Evolutionary conservation across 495 filamentous ascomycete genomes (phyloP).

Genomic region (Geopyxis carbonaria): DNA sequence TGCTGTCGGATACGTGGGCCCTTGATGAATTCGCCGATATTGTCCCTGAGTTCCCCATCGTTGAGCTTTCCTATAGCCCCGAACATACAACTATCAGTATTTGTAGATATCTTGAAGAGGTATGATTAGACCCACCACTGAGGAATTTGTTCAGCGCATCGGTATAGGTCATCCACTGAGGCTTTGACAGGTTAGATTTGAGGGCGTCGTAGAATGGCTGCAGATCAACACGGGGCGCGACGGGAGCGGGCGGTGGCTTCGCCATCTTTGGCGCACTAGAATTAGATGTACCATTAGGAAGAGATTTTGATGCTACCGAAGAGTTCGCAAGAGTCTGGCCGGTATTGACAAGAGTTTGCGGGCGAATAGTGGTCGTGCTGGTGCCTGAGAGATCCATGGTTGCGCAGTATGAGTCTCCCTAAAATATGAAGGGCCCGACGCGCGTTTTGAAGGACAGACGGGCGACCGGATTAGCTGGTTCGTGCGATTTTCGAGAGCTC

Average conservation of each 20-base stretch:
- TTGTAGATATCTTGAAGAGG: conserved; percentile 9
- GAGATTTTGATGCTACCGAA: too few species aligned
- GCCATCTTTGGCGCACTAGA: conserved; percentile 3
- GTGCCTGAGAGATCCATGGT: too few species aligned
- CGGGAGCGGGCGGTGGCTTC: conserved; percentile 18
- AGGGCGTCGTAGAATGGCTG: conserved; percentile 78
- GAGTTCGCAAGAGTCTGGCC: too few species aligned
- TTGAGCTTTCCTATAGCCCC: conserved; percentile 52
- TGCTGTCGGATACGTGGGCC: conserved; percentile 65
- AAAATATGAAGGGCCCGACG: too few species aligned
- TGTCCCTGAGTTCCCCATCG: conserved; percentile 62
- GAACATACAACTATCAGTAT: not conserved
- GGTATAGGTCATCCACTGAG: conserved; percentile 81
- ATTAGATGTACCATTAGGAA: conserved; percentile 12
- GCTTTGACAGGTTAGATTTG: conserved; percentile 55
- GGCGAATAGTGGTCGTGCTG: too few species aligned
- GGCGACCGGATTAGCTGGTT: too few species aligned
- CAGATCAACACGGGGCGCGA: conserved; percentile 64
- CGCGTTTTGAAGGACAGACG: too few species aligned
- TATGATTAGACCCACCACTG: conserved; percentile 42
- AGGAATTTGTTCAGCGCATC: conserved; percentile 63
- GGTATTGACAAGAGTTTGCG: too few species aligned
- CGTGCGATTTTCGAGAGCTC: too few species aligned
- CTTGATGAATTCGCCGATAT: conserved; percentile 55
- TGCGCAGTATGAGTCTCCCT: too few species aligned